Evolutionary conservation across 805 yeast species (phyloP), one percentile per base, ranked within the genome.

Genomic region (Scheffersomyces lignosus): DNA sequence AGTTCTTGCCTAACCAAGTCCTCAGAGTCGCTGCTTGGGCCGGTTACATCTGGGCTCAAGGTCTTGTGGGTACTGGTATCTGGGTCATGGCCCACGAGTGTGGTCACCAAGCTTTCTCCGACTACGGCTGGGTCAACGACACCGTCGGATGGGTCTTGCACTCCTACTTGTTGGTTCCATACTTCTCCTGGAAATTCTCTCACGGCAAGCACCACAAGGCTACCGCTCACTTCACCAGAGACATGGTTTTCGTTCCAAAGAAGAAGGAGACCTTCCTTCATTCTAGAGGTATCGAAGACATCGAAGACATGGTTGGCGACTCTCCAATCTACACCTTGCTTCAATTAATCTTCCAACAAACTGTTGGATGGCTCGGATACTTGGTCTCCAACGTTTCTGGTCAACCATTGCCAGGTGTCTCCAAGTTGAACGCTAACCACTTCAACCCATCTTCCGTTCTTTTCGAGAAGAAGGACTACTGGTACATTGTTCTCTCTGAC

Each of bases 81-180:
- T 78, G 83, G 83, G 75, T 78, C 43, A 57, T 78, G 54, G 81
- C 81, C 31, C 83, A 77, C 54, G 82, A 77, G 59, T 78, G 83
- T 65, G 83, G 83, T 28, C 84, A 78, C 54, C 74, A 72, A 35
- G 83, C 83, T 14, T 78, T 78, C 52, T 71, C 78, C 26, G 80
- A 78, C 48, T 75, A 75, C 49, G 67, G 63, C 40, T 56, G 55
- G 49, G 66, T 78, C 35, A 78, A 78, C 49, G 81, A 78, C 53
- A 53, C 70, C 18, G 71, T 76, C 40, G 84, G 84, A 36, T 78
- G 83, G 83, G 69, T 75, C 18, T 56, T 78, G 33, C 83, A 78
- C 54, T 76, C 81, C 29, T 77, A 73, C 50, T 58, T 70, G 44
- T 58, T 75, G 43, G 81, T 78, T 37, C 84, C 83, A 18, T 78